phyloP scores from a whole-genome alignment of 495 filamentous ascomycete genomes.

The Ascobolus immersus region DNA sequence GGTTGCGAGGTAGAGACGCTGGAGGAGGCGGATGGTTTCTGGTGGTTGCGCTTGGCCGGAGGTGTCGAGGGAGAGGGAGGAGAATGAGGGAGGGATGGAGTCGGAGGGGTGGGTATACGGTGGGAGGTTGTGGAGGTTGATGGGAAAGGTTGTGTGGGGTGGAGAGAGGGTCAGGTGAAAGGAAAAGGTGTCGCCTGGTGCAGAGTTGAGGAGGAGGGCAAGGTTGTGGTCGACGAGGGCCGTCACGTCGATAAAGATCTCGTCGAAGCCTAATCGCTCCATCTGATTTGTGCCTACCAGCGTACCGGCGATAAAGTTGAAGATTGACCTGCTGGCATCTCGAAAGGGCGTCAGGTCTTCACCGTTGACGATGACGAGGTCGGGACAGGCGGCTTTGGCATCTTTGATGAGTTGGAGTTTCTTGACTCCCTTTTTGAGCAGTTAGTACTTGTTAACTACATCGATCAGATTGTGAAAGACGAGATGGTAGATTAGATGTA shows the following conservation, averaged over 20 bases:
- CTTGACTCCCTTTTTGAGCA: slow-evolving; percentile 35
- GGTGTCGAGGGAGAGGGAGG: background rate
- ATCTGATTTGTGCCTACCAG: too few relatives aligned
- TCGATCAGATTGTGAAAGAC: background rate
- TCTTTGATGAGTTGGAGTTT: slow-evolving; percentile 68
- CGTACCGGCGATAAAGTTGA: too few relatives aligned
- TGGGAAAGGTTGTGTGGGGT: background rate
- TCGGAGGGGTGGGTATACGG: slow-evolving; percentile 7
- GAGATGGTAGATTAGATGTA: too few relatives aligned
- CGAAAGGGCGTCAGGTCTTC: slow-evolving; percentile 72
- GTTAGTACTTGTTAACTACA: background rate
- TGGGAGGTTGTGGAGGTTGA: background rate
- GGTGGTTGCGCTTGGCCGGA: too few relatives aligned
- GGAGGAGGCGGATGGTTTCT: slow-evolving; percentile 17
- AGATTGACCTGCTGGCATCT: too few relatives aligned
- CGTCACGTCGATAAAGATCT: slow-evolving; percentile 52
- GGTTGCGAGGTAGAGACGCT: slow-evolving; percentile 38
- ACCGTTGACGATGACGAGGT: slow-evolving; percentile 60
- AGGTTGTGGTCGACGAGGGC: slow-evolving; percentile 65
- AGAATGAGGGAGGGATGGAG: slow-evolving; percentile 11
- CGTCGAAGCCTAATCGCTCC: slow-evolving; percentile 62
- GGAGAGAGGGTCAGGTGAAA: slow-evolving; percentile 5
- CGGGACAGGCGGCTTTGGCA: slow-evolving; percentile 55
- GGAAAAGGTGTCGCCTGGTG: slow-evolving; percentile 5
- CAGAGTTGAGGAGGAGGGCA: too few relatives aligned